These are phyloP conservation scores for Dionaea muscipula DNA, from an alignment of 179 eudicot species.

Conservation along the genomic window DNA sequence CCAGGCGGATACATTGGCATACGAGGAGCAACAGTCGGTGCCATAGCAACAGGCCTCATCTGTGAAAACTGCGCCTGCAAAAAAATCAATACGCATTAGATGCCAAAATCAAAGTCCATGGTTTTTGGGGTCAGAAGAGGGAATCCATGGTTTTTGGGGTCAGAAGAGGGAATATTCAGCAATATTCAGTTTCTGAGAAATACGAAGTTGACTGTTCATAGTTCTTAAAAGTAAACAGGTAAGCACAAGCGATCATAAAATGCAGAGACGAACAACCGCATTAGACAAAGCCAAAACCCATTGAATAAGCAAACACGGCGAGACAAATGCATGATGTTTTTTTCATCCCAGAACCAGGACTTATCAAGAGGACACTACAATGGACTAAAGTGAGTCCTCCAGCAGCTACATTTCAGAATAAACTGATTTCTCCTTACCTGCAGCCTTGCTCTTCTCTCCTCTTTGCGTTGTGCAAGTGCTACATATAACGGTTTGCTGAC, in stretches of 20 bases:
- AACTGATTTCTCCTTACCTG: slow-evolving; percentile 27
- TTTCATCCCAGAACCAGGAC: not conserved
- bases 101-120: not conserved
- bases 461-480: slow-evolving; percentile 63
- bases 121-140: too few relatives aligned
- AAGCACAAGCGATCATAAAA: too few relatives aligned
- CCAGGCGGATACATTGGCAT: slow-evolving; percentile 70
- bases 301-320: too few relatives aligned
- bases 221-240: too few relatives aligned
- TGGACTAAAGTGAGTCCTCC: not conserved
- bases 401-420: not conserved
- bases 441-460: slow-evolving; percentile 59
- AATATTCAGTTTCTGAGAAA: too few relatives aligned
- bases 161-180: too few relatives aligned
- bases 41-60: slow-evolving; percentile 51
- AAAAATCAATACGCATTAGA: not conserved
- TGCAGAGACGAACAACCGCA: too few relatives aligned
- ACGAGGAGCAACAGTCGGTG: slow-evolving; percentile 51
- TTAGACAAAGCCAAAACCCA: too few relatives aligned
- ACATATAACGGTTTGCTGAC: slow-evolving; percentile 65
- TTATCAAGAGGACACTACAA: not conserved
- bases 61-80: slow-evolving; percentile 69
- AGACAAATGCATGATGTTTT: too few relatives aligned
- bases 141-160: too few relatives aligned
- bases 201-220: too few relatives aligned